Evolutionary conservation across 2,329 filamentous ascomycete genomes (phyloP).

Genomic region (Fusarium sp.): DNA sequence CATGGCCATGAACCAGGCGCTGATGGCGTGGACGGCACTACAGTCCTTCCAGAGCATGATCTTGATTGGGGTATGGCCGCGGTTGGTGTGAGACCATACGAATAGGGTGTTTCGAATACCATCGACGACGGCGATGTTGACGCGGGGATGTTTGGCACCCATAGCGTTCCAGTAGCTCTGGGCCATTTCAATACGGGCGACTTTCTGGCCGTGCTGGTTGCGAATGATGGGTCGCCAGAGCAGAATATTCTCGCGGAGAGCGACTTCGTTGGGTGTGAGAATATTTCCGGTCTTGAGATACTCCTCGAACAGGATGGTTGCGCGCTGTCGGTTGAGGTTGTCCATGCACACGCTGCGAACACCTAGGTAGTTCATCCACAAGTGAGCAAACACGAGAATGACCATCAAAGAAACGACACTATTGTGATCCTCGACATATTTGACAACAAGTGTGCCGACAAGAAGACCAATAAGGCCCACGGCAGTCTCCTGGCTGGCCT

Average conservation of each 20-base stretch:
- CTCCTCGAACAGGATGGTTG: slow-evolving; percentile 80
- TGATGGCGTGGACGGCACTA: slow-evolving; percentile 50
- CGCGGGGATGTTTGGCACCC: slow-evolving; percentile 28
- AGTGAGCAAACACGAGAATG: slow-evolving; percentile 79
- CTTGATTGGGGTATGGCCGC: slow-evolving; percentile 49
- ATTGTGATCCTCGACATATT: slow-evolving; percentile 76
- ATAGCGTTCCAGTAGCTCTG: slow-evolving; percentile 59
- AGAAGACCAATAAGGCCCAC: slow-evolving; percentile 92
- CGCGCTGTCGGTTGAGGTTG: slow-evolving; percentile 87
- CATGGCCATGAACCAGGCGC: slow-evolving; percentile 57
- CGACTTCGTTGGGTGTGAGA: slow-evolving; percentile 76
- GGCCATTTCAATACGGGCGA: slow-evolving; percentile 59
- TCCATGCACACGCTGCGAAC: slow-evolving; percentile 88
- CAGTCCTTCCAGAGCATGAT: slow-evolving; percentile 55
- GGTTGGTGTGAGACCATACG: slow-evolving; percentile 46
- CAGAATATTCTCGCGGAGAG: slow-evolving; percentile 75
- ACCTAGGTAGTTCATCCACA: slow-evolving; percentile 88
- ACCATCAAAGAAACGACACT: slow-evolving; percentile 84
- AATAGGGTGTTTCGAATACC: slow-evolving; percentile 51
- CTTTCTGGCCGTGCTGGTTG: slow-evolving; percentile 47
- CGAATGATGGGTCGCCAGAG: slow-evolving; percentile 54
- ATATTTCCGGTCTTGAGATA: slow-evolving; percentile 66
- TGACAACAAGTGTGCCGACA: slow-evolving; percentile 85
- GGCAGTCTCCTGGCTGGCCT: slow-evolving; percentile 95
- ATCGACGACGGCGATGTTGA: slow-evolving; percentile 50